Conservation (phyloP, 495 filamentous ascomycete genomes). For the Xylaria castorea region DNA sequence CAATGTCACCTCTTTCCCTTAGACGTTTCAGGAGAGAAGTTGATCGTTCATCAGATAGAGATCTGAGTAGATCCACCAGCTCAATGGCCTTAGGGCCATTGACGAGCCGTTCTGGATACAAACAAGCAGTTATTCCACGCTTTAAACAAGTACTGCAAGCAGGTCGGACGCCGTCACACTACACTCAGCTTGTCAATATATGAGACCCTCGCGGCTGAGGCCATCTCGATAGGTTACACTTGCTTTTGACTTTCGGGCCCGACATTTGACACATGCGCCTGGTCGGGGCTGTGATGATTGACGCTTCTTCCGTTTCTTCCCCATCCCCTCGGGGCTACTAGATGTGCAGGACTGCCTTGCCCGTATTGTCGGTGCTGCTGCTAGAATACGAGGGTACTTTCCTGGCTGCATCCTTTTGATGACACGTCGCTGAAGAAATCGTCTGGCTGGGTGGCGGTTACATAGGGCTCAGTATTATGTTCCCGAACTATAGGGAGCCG, state of each 20-base stretch:
- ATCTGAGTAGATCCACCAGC: slow-evolving; percentile 12
- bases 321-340: neutral
- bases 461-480: neutral
- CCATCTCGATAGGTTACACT: neutral
- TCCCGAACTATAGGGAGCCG: neutral
- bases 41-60: slow-evolving; percentile 11
- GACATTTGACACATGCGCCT: slow-evolving; percentile 17
- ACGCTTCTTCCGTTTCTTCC: slow-evolving; percentile 12
- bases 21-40: slow-evolving; percentile 13
- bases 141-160: slow-evolving; percentile 13
- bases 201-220: neutral
- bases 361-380: neutral
- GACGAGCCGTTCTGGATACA: slow-evolving; percentile 16
- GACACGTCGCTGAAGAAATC: neutral
- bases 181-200: neutral
- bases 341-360: neutral
- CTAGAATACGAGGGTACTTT: slow-evolving; percentile 20
- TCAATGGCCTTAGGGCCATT: slow-evolving; percentile 21
- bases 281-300: slow-evolving; percentile 14
- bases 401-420: slow-evolving; percentile 13
- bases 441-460: neutral
- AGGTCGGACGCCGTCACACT: slow-evolving; percentile 22
- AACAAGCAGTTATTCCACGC: neutral
- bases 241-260: slow-evolving; percentile 19
- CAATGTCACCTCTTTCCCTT: neutral